Evolutionary conservation across 2,329 filamentous ascomycete genomes (phyloP), one percentile per base, ranked within the genome.

Genomic region (Penicillium sp.): DNA sequence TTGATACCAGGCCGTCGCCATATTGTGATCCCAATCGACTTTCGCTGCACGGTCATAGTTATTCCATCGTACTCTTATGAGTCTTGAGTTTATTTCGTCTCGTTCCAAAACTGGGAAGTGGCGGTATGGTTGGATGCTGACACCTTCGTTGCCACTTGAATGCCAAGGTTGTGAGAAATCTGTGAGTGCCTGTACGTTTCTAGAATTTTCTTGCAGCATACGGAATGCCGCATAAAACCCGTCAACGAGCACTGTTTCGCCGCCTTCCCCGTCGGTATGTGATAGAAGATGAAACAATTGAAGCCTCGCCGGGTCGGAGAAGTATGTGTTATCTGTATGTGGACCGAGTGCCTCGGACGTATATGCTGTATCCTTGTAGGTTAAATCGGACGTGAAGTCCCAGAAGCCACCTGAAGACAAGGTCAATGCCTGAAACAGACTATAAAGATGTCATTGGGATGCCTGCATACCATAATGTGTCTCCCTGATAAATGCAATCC

Each of bases 251-350:
- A 95, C 78, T 0, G 88, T 92, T 52, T 85, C 79, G 5, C 94
- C 94, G 9, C 93, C 94, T 11, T 63, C 56, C 9, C 77, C 58
- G 63, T 73, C 57, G 7, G 85, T 87, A 70, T 95, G 90, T 0
- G 90, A 94, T 26, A 97, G 82, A 47, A 97, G 79, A 68, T 99
- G 94, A 72, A 99, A 95, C 24, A 94, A 86, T 71, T 99, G 94
- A 33, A 99, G 81, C 9, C 93, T 91, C 2, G 90, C 87, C 0
- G 94, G 93, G 61, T 97, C 93, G 21, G 85, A 91, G 75, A 97
- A 97, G 73, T 99, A 97, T 1, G 93, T 96, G 6, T 85, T 97
- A 74, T 99, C 94, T 1, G 93, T 97, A 72, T 99, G 94, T 0
- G 89, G 87, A 20, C 85, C 84, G 2, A 99, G 82, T 1, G 86